Percentiles rank a stretch among this genome's conserved stretches.
Evolutionary conservation across 2,329 filamentous ascomycete genomes (phyloP).

Genomic region (Berkeleyomyces basicola): DNA sequence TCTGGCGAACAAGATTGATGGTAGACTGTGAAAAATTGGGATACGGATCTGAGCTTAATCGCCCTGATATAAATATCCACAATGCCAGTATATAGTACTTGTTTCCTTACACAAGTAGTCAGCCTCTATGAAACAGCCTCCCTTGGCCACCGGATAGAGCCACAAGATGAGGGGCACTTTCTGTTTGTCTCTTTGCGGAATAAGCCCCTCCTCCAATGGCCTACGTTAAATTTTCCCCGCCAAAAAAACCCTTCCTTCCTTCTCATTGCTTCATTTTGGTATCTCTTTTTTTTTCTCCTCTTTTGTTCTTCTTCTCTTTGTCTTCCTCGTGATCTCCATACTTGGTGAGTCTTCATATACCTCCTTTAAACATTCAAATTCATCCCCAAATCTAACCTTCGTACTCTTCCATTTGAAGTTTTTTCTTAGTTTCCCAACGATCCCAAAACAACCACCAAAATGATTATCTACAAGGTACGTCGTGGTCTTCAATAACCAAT

Average conservation of each 20-base stretch:
- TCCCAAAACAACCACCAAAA: conserved; percentile 31
- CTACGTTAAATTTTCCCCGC: conserved; percentile 3
- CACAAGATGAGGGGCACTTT: background rate
- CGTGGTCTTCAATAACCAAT: background rate
- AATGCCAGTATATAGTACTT: too few relatives aligned
- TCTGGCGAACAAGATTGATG: too few relatives aligned
- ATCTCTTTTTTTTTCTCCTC: conserved; percentile 1
- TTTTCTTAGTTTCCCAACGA: conserved; percentile 6
- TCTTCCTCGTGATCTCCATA: conserved; percentile 15
- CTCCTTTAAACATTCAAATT: conserved; percentile 7
- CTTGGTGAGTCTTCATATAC: conserved; percentile 4
- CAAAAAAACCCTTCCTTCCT: conserved; percentile 6
- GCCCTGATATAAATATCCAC: too few relatives aligned
- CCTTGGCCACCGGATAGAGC: background rate
- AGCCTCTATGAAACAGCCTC: background rate
- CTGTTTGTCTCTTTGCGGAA: background rate
- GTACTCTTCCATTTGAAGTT: background rate
- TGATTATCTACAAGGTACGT: conserved; percentile 58
- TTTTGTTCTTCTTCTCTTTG: conserved; percentile 15
- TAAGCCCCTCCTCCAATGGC: background rate
- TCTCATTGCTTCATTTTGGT: conserved; percentile 13
- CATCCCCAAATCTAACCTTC: background rate
- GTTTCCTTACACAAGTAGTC: too few relatives aligned
- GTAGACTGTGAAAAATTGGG: too few relatives aligned
- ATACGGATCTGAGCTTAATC: too few relatives aligned